Conservation (phyloP, 148 eudicot species). For the Vaccinium corymbosum region DNA sequence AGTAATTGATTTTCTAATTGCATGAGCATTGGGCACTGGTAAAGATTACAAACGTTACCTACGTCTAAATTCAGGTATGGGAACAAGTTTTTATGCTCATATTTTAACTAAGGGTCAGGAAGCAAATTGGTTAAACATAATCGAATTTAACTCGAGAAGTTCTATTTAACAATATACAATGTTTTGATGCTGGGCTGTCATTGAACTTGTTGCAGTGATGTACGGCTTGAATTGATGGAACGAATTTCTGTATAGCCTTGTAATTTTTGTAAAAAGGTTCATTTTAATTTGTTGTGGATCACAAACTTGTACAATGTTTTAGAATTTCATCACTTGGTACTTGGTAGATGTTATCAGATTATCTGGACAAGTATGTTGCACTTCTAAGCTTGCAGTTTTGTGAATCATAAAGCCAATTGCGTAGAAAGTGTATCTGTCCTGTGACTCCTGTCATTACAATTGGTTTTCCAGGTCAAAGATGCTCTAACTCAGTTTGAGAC, state of each 20-base stretch:
- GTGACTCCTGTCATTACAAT: background rate
- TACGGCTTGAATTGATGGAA: background rate
- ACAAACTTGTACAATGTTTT: background rate
- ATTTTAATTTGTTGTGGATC: background rate
- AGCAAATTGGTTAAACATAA: background rate
- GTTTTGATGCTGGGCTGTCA: background rate
- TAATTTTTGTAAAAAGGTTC: no score
- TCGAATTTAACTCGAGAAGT: background rate
- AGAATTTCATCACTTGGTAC: background rate
- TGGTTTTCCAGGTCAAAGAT: conserved; percentile 71
- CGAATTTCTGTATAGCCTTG: background rate
- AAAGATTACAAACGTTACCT: no score
- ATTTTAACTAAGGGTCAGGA: background rate
- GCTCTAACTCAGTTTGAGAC: conserved; percentile 80
- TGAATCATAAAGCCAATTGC: background rate
- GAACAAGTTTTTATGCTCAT: background rate
- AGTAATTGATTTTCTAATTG: background rate
- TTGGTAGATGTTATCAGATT: background rate
- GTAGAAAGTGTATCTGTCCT: background rate
- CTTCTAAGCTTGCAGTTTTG: background rate
- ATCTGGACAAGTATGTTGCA: background rate
- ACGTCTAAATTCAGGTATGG: background rate
- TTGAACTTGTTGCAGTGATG: background rate
- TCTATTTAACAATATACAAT: background rate
- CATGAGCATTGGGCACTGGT: background rate